A percentile compares a stretch with the other conserved stretches of the same genome.
Conservation (phyloP, 768 basidiomycete genomes). For the Mycena vulgaris region DNA sequence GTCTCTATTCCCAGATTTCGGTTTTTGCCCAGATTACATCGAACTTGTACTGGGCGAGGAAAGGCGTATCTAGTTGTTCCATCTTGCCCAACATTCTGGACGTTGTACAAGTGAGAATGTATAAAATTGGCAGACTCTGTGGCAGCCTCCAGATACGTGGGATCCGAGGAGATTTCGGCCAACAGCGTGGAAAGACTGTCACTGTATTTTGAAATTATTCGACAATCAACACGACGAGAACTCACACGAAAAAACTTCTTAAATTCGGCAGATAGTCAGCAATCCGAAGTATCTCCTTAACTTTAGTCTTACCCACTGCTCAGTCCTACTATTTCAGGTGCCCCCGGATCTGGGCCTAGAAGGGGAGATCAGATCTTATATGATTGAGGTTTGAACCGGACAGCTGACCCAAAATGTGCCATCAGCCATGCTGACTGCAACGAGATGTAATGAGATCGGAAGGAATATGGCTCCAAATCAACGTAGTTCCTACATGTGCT, state of each 20-base stretch:
- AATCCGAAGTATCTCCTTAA: neutral
- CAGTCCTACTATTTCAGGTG: neutral
- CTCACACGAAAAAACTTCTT: neutral
- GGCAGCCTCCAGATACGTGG: conserved; percentile 23
- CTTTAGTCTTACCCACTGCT: neutral
- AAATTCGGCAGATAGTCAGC: neutral
- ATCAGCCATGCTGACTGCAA: neutral
- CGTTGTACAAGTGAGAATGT: neutral
- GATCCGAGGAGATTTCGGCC: conserved; percentile 11
- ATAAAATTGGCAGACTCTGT: conserved; percentile 2
- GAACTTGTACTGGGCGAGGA: neutral
- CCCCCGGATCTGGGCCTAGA: neutral
- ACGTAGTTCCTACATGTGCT: neutral
- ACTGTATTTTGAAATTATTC: neutral
- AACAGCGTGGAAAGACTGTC: conserved; percentile 19
- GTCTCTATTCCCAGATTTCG: conserved; percentile 3
- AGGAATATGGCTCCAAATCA: neutral
- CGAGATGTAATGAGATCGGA: neutral
- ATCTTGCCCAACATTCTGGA: neutral
- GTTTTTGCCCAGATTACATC: neutral
- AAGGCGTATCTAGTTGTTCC: neutral
- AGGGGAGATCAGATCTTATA: neutral
- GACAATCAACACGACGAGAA: neutral
- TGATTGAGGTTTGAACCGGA: neutral
- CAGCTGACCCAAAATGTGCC: neutral